A percentile compares a stretch with the other conserved stretches of the same genome.
Conservation (phyloP, 2,329 filamentous ascomycete species). For the Aspergillus sojae region DNA sequence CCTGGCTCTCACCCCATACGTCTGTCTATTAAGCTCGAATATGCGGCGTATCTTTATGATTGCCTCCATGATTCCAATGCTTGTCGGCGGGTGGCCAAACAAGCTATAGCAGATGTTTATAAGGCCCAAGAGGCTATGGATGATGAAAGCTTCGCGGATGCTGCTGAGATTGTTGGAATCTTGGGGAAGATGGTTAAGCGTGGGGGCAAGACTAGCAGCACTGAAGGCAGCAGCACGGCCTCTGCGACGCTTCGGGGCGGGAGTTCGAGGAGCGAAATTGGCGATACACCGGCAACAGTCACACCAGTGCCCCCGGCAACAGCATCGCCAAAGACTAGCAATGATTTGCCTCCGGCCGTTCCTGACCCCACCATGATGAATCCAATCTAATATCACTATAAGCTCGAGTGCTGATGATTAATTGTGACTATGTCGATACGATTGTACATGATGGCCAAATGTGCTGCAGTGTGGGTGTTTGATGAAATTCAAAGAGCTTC, state of each 20-base stretch:
- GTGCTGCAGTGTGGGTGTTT: slow-evolving; percentile 6
- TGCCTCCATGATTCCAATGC: slow-evolving; percentile 80
- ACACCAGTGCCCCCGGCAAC: slow-evolving; percentile 11
- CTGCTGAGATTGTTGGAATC: slow-evolving; percentile 82
- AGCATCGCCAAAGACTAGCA: slow-evolving; percentile 11
- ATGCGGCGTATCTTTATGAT: slow-evolving; percentile 90
- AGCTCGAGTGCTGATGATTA: background rate
- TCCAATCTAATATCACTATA: slow-evolving; percentile 31
- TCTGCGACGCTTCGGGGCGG: slow-evolving; percentile 29
- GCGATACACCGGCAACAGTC: background rate
- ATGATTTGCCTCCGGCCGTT: slow-evolving; percentile 25
- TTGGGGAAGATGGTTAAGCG: slow-evolving; percentile 88
- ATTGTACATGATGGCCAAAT: background rate
- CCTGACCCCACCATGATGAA: slow-evolving; percentile 38
- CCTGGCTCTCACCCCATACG: slow-evolving; percentile 89
- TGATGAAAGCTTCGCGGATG: slow-evolving; percentile 92
- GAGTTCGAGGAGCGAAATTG: slow-evolving; percentile 22
- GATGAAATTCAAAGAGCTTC: background rate
- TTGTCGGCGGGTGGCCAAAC: slow-evolving; percentile 75
- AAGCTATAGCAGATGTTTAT: slow-evolving; percentile 87
- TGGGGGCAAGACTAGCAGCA: slow-evolving; percentile 51
- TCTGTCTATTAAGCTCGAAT: slow-evolving; percentile 87
- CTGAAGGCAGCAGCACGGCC: slow-evolving; percentile 30
- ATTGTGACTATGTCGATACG: background rate
- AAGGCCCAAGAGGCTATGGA: slow-evolving; percentile 90